Evolutionary conservation across 1,139 yeast species (phyloP).

Genomic region (Meyerozyma athensensis): DNA sequence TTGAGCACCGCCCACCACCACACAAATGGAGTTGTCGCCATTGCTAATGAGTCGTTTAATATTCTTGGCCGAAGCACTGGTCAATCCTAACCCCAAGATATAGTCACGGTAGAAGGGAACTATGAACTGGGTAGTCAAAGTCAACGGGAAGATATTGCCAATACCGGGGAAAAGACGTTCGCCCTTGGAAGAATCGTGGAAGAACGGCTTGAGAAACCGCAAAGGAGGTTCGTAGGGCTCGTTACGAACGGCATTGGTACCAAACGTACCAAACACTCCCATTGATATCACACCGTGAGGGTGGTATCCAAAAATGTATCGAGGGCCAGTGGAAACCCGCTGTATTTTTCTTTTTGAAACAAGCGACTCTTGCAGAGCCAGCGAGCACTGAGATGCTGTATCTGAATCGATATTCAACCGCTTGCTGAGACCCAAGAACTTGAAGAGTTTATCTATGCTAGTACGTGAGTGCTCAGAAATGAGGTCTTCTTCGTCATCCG

Average conservation of each 20-base stretch:
- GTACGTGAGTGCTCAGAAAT: conserved; percentile 37
- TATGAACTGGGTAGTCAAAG: conserved; percentile 78
- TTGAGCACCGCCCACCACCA: conserved; percentile 94
- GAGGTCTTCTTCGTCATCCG: conserved; percentile 40
- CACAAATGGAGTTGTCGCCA: conserved; percentile 72
- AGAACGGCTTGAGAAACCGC: conserved; percentile 46
- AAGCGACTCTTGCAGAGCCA: conserved; percentile 3
- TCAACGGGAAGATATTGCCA: conserved; percentile 65
- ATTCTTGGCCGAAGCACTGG: conserved; percentile 77
- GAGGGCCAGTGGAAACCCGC: conserved; percentile 55
- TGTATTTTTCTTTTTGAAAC: conserved; percentile 14
- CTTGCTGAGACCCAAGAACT: conserved; percentile 34
- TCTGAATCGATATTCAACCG: conserved; percentile 29
- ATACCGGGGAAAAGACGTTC: conserved; percentile 75
- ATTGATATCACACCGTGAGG: conserved; percentile 96
- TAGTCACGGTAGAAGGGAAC: conserved; percentile 91
- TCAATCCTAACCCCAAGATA: conserved; percentile 71
- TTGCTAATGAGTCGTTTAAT: conserved; percentile 59
- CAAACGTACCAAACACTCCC: conserved; percentile 86
- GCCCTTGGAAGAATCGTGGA: conserved; percentile 38
- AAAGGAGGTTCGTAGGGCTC: conserved; percentile 46
- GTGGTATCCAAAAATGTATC: conserved; percentile 88
- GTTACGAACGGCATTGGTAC: conserved; percentile 63
- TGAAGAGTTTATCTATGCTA: conserved; percentile 33
- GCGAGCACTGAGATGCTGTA: conserved; percentile 6